Conservation (phyloP, 208 protist species). For the Trypanosomatidae sp. region DNA sequence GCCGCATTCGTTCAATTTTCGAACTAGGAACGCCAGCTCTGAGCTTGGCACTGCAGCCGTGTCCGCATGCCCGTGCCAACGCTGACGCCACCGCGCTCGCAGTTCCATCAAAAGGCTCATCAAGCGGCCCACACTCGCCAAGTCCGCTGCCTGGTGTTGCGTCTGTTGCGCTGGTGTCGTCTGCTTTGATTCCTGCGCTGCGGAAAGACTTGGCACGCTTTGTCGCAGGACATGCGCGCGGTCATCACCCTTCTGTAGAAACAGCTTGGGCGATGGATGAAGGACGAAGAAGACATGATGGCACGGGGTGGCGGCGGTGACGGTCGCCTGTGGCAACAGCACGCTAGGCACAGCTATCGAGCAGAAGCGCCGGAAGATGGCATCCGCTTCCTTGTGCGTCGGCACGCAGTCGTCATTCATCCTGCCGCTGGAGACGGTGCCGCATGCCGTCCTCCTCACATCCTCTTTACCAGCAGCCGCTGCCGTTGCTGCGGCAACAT, state of each 20-base stretch:
- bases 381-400: not conserved
- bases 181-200: constrained; percentile 10
- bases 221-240: not conserved
- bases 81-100: constrained; percentile 11
- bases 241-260: constrained; percentile 1
- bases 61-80: not conserved
- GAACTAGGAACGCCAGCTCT: constrained; percentile 38
- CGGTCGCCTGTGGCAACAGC: constrained; percentile 28
- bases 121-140: constrained; percentile 47
- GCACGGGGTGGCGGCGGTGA: constrained; percentile 40
- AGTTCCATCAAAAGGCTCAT: constrained; percentile 41
- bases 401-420: not conserved
- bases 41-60: constrained; percentile 14
- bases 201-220: not conserved
- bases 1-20: constrained; percentile 25
- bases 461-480: not conserved
- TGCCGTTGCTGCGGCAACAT: constrained; percentile 5
- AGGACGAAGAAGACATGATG: constrained; percentile 58
- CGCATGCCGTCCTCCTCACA: not conserved
- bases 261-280: constrained; percentile 10
- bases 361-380: constrained; percentile 25
- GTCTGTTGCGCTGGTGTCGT: constrained; percentile 22
- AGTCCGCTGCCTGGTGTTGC: constrained; percentile 36
- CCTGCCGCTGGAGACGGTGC: not conserved
- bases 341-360: constrained; percentile 20